Evolutionary conservation across 1,284 basidiomycete species (phyloP), one percentile per base, ranked within the genome.

Genomic region (Rhodotorula sp.): DNA sequence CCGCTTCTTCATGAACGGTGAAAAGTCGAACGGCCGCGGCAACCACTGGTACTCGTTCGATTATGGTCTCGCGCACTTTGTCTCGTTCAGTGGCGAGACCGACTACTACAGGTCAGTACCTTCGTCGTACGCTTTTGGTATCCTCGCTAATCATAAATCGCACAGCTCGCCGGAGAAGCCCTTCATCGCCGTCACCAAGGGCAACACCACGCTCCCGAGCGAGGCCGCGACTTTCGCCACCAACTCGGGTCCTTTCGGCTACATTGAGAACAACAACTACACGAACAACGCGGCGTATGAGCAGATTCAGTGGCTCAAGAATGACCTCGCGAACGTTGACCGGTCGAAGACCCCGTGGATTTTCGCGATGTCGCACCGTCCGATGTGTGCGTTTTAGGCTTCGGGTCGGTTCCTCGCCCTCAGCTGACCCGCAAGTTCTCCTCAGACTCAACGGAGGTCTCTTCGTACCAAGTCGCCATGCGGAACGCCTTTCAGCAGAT

Each of bases 31-130:
- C 18, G 76, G 66, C 16, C 65, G 69, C 21, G 77, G 66, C 43
- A 79, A 79, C 77, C 78, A 80, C 50, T 80, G 79, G 79, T 80
- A 78, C 68, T 76, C 74, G 38, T 66, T 45, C 64, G 58, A 60
- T 28, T 26, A 52, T 23, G 59, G 65, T 21, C 23, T 48, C n/a
- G 45, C 59, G n/a, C 73, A 75, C 57, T 75, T 65, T 38, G 49
- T 75, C 56, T 68, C 66, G 5, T 62, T 75, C 28, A 64, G 68
- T 8, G 61, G 67, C 28, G 73, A 75, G 54, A 75, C 73, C 21
- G 73, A 75, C 48, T 67, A 73, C 26, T 68, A 68, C 8, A 26
- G 56, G 7, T 64, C 52, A 21, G 34, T 70, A 3, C 23, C 28
- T 0, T 19, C 3, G 15, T 12, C 21, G 21, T 23, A 19, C 19